Evolutionary conservation across 2,329 filamentous ascomycete species (phyloP), one percentile per base, ranked within the genome.

Genomic region (Diaporthe ampelina): DNA sequence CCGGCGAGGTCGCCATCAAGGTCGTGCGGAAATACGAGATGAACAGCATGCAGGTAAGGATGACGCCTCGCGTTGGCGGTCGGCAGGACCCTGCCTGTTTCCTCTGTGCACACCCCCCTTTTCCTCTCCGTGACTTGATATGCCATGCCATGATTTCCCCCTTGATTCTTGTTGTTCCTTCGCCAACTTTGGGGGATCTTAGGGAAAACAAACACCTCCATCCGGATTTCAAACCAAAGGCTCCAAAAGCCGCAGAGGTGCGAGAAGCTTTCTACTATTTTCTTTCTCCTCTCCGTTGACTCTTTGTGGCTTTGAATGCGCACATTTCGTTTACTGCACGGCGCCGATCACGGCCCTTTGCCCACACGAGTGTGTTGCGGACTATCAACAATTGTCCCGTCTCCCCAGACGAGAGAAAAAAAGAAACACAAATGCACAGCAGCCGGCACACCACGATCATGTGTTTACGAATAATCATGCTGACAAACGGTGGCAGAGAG

Each of bases 11-110:
- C 45, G 97, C 96, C 79, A 98, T 99, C 89, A 99, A 99, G 85
- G 97, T 99, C 69, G 97, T 99, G 77, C 94, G 97, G 81, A 98
- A 98, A 86, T 98, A 95, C 83, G 97, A 99, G 86, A 98, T 99
- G 94, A 98, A 98, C 86, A 95, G 93, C 78, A 95, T 93, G 88
- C 97, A 98, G 95, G 97, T 99, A 90, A 91, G 95, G 93, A 29
- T 80, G 74, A 61, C 69, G 32, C 72, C 56, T 57, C 29, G 19
- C 52, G 48, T 26, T 63, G 74, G 74, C 58, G 73, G 73, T 72
- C 48, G 45, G 19, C 58, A 32, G 29, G 67, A 69, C 77, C 75
- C 40, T 75, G 74, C 70, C 65, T 57, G 50, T 72, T 76, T 77
- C 72, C 77, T 79, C 71, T 77, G 63, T 79, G 40, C 15, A 19